Evolutionary conservation across 495 filamentous ascomycete genomes (phyloP).

Genomic region (Penicillium goetzii): DNA sequence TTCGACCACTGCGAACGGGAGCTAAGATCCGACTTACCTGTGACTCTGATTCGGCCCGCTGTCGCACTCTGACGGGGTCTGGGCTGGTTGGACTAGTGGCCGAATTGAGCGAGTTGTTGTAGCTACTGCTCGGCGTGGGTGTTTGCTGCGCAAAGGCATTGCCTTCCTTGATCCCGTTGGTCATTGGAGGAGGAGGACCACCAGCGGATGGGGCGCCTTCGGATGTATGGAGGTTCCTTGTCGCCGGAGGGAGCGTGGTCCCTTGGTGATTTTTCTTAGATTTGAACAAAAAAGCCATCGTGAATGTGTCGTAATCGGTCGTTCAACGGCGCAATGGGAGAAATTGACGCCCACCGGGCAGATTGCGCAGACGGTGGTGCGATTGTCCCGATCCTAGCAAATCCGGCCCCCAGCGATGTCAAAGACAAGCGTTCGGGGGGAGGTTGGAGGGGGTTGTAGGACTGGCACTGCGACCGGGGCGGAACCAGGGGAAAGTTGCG

Average conservation of each 20-base stretch:
- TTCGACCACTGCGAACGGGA: conserved; percentile 16
- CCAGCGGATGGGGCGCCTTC: conserved; percentile 44
- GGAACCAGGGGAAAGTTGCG: conserved; percentile 23
- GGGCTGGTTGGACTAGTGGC: conserved; percentile 54
- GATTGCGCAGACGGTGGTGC: conserved; percentile 20
- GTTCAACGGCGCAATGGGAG: conserved; percentile 33
- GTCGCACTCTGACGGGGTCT: conserved; percentile 55
- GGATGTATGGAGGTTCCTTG: conserved; percentile 55
- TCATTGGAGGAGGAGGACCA: conserved; percentile 26
- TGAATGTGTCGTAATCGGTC: conserved; percentile 48
- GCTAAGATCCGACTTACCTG: conserved; percentile 42
- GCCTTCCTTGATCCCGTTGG: conserved; percentile 49
- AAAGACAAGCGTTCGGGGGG: conserved; percentile 1
- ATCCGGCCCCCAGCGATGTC: conserved; percentile 18
- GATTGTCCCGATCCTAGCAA: conserved; percentile 3
- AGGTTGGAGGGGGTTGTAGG: conserved; percentile 9
- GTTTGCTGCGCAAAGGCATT: conserved; percentile 49
- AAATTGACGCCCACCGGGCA: conserved; percentile 16
- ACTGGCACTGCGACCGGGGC: conserved; percentile 4
- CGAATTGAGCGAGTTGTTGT: conserved; percentile 66
- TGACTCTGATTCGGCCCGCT: conserved; percentile 54
- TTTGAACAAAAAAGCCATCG: conserved; percentile 67
- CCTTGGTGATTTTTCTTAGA: conserved; percentile 60
- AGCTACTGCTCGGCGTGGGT: conserved; percentile 64
- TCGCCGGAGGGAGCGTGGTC: conserved; percentile 54